Conservation (phyloP, 106 monocot genomes). For the Narthecium ossifragum region DNA sequence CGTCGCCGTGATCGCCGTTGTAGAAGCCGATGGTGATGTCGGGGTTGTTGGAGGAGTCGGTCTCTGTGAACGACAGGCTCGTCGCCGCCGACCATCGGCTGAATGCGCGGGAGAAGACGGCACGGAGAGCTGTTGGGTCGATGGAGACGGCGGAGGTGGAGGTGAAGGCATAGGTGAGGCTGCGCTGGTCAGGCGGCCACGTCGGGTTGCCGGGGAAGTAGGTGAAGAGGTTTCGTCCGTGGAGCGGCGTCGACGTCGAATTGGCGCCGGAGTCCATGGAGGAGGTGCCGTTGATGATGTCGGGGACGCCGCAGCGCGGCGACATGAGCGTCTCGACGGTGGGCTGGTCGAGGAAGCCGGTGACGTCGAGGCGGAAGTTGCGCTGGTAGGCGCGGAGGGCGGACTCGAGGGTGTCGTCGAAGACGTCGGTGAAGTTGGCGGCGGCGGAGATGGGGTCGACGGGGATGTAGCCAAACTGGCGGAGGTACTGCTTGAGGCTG, state of each 20-base stretch:
- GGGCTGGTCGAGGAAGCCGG: constrained; percentile 54
- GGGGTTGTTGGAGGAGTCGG: constrained; percentile 10
- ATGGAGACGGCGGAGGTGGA: constrained; percentile 35
- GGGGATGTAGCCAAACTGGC: constrained; percentile 66
- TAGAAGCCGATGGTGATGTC: constrained; percentile 84
- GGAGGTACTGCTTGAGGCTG: constrained; percentile 62
- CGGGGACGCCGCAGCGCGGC: constrained; percentile 87
- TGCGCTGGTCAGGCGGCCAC: constrained; percentile 38
- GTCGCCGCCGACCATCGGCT: constrained; percentile 61
- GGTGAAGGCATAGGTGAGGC: constrained; percentile 60
- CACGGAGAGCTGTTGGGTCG: constrained; percentile 18
- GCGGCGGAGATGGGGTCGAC: constrained; percentile 2
- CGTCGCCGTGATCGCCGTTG: constrained; percentile 77
- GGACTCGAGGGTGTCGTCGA: constrained; percentile 44
- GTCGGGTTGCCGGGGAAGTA: constrained; percentile 64
- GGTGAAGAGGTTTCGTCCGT: constrained; percentile 54
- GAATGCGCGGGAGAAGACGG: constrained; percentile 69
- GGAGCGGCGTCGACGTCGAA: not conserved
- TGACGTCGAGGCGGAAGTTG: constrained; percentile 53
- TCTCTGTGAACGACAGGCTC: constrained; percentile 42
- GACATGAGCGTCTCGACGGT: constrained; percentile 53
- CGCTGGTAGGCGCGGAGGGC: constrained; percentile 68
- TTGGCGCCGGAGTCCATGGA: constrained; percentile 25
- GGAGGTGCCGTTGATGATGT: constrained; percentile 49
- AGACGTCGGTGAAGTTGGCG: constrained; percentile 46